These are phyloP conservation scores for Setomelanomma holmii DNA, from an alignment of 2,329 filamentous ascomycete species.

Conservation along the genomic window DNA sequence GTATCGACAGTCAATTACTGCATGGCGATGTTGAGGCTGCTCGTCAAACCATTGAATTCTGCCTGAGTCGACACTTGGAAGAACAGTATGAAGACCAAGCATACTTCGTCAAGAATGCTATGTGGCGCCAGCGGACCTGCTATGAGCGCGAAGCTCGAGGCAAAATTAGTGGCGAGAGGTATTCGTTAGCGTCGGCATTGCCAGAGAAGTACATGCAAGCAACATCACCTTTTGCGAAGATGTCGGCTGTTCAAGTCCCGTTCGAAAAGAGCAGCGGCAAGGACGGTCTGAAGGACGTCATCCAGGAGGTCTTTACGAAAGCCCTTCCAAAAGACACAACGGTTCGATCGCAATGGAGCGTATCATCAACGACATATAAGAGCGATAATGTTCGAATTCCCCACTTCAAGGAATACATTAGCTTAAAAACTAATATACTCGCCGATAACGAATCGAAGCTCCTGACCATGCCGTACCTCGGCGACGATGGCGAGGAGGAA, in stretches of 20 bases:
- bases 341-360: constrained; percentile 12
- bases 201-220: constrained; percentile 22
- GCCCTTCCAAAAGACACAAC: constrained; percentile 13
- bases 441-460: constrained; percentile 50
- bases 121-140: constrained; percentile 30
- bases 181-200: background rate
- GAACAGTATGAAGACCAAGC: constrained; percentile 25
- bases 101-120: constrained; percentile 14
- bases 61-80: constrained; percentile 18
- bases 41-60: constrained; percentile 14
- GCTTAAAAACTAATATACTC: constrained; percentile 51
- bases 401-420: constrained; percentile 52
- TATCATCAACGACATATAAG: constrained; percentile 21
- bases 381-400: constrained; percentile 37
- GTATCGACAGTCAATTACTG: background rate
- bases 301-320: constrained; percentile 26
- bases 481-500: constrained; percentile 30
- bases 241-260: constrained; percentile 23
- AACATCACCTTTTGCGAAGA: constrained; percentile 31
- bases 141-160: constrained; percentile 25
- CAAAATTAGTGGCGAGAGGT: constrained; percentile 4
- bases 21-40: constrained; percentile 10
- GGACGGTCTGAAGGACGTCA: constrained; percentile 9
- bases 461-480: constrained; percentile 46
- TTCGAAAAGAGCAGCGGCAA: constrained; percentile 5